Percentiles rank a stretch among this genome's conserved stretches.
Evolutionary conservation across 2,329 filamentous ascomycete genomes (phyloP).

Genomic region (Hymenoscyphus infarciens): DNA sequence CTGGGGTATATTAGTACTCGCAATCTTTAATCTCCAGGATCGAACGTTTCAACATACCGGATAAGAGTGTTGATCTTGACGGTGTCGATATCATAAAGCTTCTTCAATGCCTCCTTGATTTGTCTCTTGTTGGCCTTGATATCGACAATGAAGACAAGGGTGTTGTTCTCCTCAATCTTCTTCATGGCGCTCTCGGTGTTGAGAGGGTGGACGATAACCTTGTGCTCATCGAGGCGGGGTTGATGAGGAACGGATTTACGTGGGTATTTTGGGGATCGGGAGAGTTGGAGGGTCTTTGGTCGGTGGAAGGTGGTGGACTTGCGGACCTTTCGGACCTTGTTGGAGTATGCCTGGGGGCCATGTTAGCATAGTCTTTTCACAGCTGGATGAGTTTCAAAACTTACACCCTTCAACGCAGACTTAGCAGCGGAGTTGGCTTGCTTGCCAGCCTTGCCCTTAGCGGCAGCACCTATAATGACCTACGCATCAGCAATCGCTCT

Average conservation of each 20-base stretch:
- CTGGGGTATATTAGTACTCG: slow-evolving; percentile 42
- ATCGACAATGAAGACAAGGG: slow-evolving; percentile 94
- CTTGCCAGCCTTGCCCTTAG: slow-evolving; percentile 64
- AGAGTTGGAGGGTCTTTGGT: slow-evolving; percentile 92
- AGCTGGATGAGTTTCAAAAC: slow-evolving; percentile 45
- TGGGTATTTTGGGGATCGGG: slow-evolving; percentile 90
- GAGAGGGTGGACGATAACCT: slow-evolving; percentile 95
- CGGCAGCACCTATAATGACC: slow-evolving; percentile 52
- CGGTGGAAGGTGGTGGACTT: slow-evolving; percentile 93
- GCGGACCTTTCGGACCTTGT: slow-evolving; percentile 93
- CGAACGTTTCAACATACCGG: slow-evolving; percentile 57
- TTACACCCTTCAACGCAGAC: slow-evolving; percentile 92
- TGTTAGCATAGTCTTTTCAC: slow-evolving; percentile 24
- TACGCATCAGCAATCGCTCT: slow-evolving; percentile 71
- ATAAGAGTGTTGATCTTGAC: slow-evolving; percentile 99
- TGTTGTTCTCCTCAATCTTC: slow-evolving; percentile 99
- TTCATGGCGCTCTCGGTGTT: slow-evolving; percentile 99
- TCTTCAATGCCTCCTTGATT: slow-evolving; percentile 98
- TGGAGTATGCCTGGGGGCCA: slow-evolving; percentile 57
- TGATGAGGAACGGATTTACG: slow-evolving; percentile 90
- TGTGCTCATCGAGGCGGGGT: slow-evolving; percentile 93
- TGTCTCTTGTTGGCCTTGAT: slow-evolving; percentile 99
- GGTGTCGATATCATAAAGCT: slow-evolving; percentile 96
- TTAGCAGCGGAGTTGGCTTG: slow-evolving; percentile 93
- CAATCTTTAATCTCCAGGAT: background rate